Evolutionary conservation across 2,329 filamentous ascomycete species (phyloP).

Genomic region (Botrytis hyacinthi): DNA sequence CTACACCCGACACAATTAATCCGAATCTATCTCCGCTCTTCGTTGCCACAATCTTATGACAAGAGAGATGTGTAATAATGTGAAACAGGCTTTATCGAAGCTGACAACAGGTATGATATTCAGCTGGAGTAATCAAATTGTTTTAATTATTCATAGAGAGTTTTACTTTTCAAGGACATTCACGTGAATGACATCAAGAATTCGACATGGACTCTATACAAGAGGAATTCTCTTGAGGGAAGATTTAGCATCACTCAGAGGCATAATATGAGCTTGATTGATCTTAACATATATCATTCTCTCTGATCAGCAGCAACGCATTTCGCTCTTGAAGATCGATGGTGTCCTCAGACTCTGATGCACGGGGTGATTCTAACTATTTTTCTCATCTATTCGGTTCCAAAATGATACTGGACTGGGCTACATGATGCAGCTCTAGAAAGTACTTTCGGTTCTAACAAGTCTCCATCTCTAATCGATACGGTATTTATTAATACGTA

Average conservation of each 20-base stretch:
- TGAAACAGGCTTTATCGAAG: neutral
- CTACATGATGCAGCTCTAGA: too few relatives aligned
- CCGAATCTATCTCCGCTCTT: neutral
- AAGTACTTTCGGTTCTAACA: fast-evolving
- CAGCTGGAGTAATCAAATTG: neutral
- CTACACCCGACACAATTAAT: neutral
- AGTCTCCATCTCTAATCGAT: too few relatives aligned
- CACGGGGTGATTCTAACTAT: too few relatives aligned
- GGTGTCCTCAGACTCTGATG: too few relatives aligned
- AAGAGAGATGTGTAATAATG: neutral
- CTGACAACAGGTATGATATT: neutral
- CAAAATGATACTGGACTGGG: too few relatives aligned
- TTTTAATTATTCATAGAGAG: neutral
- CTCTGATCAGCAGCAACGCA: too few relatives aligned
- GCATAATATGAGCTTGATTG: neutral
- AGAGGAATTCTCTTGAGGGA: neutral
- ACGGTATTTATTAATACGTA: too few relatives aligned
- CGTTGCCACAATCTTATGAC: neutral
- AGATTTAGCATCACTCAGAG: neutral
- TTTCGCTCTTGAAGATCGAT: neutral
- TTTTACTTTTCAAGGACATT: neutral
- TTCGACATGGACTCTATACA: neutral
- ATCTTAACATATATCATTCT: neutral
- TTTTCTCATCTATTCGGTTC: too few relatives aligned
- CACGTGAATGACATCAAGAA: neutral